Evolutionary conservation across 2,329 filamentous ascomycete genomes (phyloP).

Genomic region (Diaporthe humulicola): DNA sequence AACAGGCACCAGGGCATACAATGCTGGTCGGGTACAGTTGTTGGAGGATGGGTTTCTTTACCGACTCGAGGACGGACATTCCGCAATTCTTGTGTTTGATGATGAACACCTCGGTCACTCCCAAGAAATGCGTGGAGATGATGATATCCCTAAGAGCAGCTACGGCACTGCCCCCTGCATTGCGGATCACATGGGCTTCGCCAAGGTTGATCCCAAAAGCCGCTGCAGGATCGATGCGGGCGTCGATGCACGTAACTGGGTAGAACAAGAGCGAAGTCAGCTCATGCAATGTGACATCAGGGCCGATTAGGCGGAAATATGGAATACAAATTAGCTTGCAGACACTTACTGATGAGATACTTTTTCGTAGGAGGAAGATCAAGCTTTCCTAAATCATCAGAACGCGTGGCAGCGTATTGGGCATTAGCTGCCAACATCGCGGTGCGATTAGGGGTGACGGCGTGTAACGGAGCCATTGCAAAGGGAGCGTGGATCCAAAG

Average conservation of each 20-base stretch:
- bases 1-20: neutral
- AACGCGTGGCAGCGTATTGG: neutral
- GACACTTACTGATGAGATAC: slow-evolving; percentile 69
- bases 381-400: slow-evolving; percentile 50
- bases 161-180: slow-evolving; percentile 75
- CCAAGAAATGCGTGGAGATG: slow-evolving; percentile 84
- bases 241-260: slow-evolving; percentile 87
- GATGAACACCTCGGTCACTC: slow-evolving; percentile 80
- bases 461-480: neutral
- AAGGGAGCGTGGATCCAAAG: no score
- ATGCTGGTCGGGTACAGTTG: neutral
- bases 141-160: slow-evolving; percentile 83
- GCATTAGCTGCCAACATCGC: neutral
- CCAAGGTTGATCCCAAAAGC: slow-evolving; percentile 80
- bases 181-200: slow-evolving; percentile 84
- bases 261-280: slow-evolving; percentile 39
- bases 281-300: neutral
- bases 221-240: slow-evolving; percentile 75
- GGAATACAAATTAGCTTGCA: neutral
- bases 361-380: slow-evolving; percentile 77
- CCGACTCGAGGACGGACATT: slow-evolving; percentile 58
- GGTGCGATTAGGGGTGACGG: neutral
- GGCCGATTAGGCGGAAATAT: no score
- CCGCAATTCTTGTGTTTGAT: slow-evolving; percentile 82
- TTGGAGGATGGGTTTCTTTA: neutral